Conservation (phyloP, 2,329 filamentous ascomycete genomes). For the Cercospora canescens region DNA sequence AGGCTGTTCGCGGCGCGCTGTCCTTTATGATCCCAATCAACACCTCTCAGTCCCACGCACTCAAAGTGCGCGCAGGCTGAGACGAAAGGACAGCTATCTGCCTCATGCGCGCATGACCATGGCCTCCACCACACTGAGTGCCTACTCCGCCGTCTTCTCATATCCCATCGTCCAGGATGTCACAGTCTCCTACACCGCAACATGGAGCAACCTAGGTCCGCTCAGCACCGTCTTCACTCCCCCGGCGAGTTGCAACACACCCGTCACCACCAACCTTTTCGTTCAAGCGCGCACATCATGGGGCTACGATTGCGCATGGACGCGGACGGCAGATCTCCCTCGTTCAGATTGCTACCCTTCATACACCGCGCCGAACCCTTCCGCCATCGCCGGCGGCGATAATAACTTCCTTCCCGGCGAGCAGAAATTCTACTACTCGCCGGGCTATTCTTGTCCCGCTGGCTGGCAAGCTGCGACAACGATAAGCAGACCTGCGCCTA, state of each 20-base stretch:
- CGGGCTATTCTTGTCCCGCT: constrained; percentile 7
- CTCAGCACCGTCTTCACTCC: constrained; percentile 10
- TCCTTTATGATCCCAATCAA: not conserved
- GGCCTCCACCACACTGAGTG: constrained; percentile 4
- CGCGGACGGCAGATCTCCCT: not conserved
- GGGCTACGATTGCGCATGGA: constrained; percentile 5
- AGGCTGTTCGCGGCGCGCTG: not conserved
- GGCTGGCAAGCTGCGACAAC: constrained; percentile 10
- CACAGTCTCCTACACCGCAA: constrained; percentile 9
- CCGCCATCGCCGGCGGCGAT: not conserved
- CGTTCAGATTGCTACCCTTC: constrained; percentile 10
- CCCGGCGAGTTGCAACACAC: not conserved
- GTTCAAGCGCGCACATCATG: not conserved
- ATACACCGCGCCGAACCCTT: not conserved
- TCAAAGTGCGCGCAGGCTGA: not conserved
- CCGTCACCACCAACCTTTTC: constrained; percentile 7
- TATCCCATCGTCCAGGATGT: not conserved
- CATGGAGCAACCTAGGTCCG: constrained; percentile 11
- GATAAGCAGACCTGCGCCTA: constrained; percentile 2
- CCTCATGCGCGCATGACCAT: not conserved
- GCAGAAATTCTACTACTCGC: constrained; percentile 11
- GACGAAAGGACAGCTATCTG: not conserved
- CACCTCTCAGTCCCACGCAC: not conserved
- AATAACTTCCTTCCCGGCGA: constrained; percentile 6
- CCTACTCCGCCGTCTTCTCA: not conserved